Base-by-base conservation (phyloP, 345 rosid genomes). In the Hibiscus trionum region DNA sequence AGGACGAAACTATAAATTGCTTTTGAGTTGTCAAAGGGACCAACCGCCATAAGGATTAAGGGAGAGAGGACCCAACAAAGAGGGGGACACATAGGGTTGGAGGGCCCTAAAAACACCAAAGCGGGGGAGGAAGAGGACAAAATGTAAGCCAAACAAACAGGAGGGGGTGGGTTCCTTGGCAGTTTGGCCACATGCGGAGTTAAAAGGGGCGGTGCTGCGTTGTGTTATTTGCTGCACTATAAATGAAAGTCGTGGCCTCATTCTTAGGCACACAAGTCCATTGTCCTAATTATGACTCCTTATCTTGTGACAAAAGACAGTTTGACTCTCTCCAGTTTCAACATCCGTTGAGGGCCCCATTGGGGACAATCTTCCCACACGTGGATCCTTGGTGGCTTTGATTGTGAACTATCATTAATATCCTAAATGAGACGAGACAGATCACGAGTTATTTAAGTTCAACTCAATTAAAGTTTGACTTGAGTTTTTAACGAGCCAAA, bases 1-100 rank as follows among this genome's bases (percentile, higher is more conserved):
- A 55, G 31, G 72, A 69, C 49, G 39, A 69, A 69, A 56, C 72
- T 55, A 55, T 47, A 47, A 6, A 11, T 6, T 29, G 4, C 72
- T 55, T 69, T 55, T 55, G 72, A 55, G 72, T 55, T 69, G 72
- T 55, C 72, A 11, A 69, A 69, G 17, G 50, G 72, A 17, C 12
- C 62, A 8, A 55, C 72, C 12, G 57, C 47, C 72, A 17, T 10
- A 69, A 37, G 61, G 33, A 65, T 5, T 15, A 31, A 10, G 42
- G n/a, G 17, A 49, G 33, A 8, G 44, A 5, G 72, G 61, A 3
- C 49, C 61, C 14, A 55, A 55, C 42, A 49, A 49, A 67, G 31
- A 9, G 29, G 61, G 59, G n/a, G 26, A 55, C 59, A 55, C 11
- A 55, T 8, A 55, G 59, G 56, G 56, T 50, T 50, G 6, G 17